Evolutionary conservation across 495 filamentous ascomycete species (phyloP).

Genomic region (Alectoria sarmentosa): DNA sequence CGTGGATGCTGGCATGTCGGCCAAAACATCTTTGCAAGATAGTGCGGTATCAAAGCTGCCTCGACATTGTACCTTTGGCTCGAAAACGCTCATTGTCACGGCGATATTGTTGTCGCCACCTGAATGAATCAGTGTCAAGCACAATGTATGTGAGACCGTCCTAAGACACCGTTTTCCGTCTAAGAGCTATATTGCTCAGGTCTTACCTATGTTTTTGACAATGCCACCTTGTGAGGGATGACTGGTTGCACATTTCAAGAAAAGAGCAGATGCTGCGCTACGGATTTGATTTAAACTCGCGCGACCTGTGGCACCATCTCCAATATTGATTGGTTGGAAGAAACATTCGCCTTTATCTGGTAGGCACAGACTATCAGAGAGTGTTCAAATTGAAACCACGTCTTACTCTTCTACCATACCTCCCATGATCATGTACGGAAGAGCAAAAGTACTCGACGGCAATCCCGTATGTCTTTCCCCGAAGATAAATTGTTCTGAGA

Average conservation of each 20-base stretch:
- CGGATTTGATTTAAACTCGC: constrained; percentile 12
- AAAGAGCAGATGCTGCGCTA: constrained; percentile 1
- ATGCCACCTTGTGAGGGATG: constrained; percentile 9
- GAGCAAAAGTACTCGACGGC: not conserved
- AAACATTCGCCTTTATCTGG: constrained; percentile 13
- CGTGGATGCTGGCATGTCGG: constrained; percentile 7
- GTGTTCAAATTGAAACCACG: not conserved
- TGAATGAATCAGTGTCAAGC: not conserved
- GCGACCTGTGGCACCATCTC: constrained; percentile 6
- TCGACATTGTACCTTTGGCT: constrained; percentile 5
- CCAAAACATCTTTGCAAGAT: constrained; percentile 1
- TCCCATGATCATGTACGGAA: constrained; percentile 6
- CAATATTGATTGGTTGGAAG: constrained; percentile 4
- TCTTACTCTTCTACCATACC: not conserved
- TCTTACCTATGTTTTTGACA: constrained; percentile 12
- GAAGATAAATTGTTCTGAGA: not conserved
- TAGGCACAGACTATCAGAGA: not conserved
- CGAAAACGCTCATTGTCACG: constrained; percentile 2
- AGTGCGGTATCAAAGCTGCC: not conserved
- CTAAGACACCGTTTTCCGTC: no score
- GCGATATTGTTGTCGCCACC: constrained; percentile 17
- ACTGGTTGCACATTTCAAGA: not conserved
- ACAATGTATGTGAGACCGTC: no score
- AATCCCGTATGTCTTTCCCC: constrained; percentile 12
- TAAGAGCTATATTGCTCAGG: no score